Conservation (phyloP, 2,329 filamentous ascomycete species). For the Colletotrichum sp. region DNA sequence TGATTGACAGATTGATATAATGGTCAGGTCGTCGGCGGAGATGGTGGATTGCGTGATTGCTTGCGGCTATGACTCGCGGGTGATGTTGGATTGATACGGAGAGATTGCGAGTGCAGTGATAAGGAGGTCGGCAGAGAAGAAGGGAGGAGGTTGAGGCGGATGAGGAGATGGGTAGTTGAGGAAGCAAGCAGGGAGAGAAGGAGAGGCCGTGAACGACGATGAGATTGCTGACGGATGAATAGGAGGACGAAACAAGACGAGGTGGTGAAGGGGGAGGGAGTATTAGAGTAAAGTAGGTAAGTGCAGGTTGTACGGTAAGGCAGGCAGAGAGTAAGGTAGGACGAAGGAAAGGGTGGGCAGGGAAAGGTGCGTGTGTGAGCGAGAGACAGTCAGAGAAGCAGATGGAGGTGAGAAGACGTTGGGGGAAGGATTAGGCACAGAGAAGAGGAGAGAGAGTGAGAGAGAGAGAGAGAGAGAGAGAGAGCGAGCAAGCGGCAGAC, state of each 20-base stretch:
- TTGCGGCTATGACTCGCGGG: slow-evolving; percentile 15
- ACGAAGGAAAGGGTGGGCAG: slow-evolving; percentile 27
- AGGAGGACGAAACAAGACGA: not conserved
- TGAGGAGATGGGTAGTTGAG: slow-evolving; percentile 17
- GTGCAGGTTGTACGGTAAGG: slow-evolving; percentile 13
- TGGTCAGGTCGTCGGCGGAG: slow-evolving; percentile 7
- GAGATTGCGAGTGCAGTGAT: not conserved
- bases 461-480: not conserved
- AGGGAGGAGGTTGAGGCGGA: slow-evolving; percentile 18
- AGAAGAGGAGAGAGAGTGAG: slow-evolving; percentile 22
- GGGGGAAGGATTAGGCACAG: slow-evolving; percentile 4
- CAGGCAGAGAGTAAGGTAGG: slow-evolving; percentile 24
- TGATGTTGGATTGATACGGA: not conserved
- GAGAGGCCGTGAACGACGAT: slow-evolving; percentile 19
- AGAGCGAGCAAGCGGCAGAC: slow-evolving; percentile 25
- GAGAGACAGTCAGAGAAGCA: slow-evolving; percentile 30
- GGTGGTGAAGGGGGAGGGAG: slow-evolving; percentile 20
- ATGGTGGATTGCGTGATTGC: slow-evolving; percentile 16
- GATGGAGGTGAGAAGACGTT: slow-evolving; percentile 25
- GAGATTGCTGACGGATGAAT: not conserved
- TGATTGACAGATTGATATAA: not conserved
- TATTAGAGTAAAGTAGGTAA: slow-evolving; percentile 26
- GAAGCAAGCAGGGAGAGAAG: slow-evolving; percentile 21
- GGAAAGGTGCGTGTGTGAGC: slow-evolving; percentile 24
- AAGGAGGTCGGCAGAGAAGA: not conserved